phyloP scores from a whole-genome alignment of 1,139 yeast species.

The Eremothecium gossypii region DNA sequence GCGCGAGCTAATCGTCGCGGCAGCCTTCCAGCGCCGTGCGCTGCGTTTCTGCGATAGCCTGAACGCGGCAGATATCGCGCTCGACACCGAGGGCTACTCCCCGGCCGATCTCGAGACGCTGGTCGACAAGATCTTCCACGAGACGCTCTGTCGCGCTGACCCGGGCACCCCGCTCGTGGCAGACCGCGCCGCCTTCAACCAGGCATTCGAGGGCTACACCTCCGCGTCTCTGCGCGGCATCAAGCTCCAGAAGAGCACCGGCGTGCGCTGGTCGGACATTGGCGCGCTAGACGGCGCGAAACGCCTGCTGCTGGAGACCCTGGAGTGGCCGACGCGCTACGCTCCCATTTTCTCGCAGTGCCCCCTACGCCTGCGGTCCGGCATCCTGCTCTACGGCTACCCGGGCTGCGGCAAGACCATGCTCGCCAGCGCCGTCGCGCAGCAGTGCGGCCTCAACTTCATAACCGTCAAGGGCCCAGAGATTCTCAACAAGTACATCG shows the following conservation, averaged over 20 bases:
- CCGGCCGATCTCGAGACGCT: slow-evolving; percentile 73
- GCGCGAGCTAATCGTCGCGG: slow-evolving; percentile 43
- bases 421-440: slow-evolving; percentile 87
- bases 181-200: slow-evolving; percentile 36
- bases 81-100: slow-evolving; percentile 82
- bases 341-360: slow-evolving; percentile 88
- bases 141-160: slow-evolving; percentile 23
- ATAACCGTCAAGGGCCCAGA: slow-evolving; percentile 96
- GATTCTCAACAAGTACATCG: slow-evolving; percentile 88
- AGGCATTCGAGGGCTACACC: slow-evolving; percentile 56
- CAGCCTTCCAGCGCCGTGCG: slow-evolving; percentile 35
- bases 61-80: slow-evolving; percentile 62
- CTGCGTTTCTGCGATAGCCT: slow-evolving; percentile 32
- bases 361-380: slow-evolving; percentile 81
- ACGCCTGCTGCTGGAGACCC: slow-evolving; percentile 64
- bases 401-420: slow-evolving; percentile 98
- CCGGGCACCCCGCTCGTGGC: slow-evolving; percentile 6
- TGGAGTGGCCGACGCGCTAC: slow-evolving; percentile 96
- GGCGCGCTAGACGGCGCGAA: slow-evolving; percentile 84
- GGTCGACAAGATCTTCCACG: slow-evolving; percentile 68
- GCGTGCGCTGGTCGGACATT: slow-evolving; percentile 72
- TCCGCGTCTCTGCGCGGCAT: slow-evolving; percentile 85
- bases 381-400: slow-evolving; percentile 82
- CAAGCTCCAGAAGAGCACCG: slow-evolving; percentile 64
- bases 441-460: slow-evolving; percentile 89